Percentiles rank a stretch among this genome's conserved stretches.
These are phyloP conservation scores for Paratinospora sagittata DNA, from an alignment of 164 flowering plant species.

Conservation along the genomic window DNA sequence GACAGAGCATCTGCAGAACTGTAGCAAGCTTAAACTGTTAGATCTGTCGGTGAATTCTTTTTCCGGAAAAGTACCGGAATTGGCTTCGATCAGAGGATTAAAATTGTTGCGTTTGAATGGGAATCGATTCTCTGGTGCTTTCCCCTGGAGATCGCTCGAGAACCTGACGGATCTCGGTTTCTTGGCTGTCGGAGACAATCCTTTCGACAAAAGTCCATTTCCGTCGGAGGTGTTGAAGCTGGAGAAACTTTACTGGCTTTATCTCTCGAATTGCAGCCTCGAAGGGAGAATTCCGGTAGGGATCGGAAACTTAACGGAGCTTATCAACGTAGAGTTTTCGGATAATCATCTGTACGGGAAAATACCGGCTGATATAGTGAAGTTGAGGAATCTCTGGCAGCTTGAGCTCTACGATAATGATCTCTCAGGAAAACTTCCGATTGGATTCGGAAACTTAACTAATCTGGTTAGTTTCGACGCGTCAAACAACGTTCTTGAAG, in stretches of 20 bases:
- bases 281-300: conserved; percentile 51
- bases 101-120: conserved; percentile 33
- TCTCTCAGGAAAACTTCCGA: conserved; percentile 61
- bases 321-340: conserved; percentile 52
- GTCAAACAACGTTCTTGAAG: conserved; percentile 37
- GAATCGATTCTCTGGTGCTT: conserved; percentile 51
- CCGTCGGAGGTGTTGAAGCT: conserved; percentile 48
- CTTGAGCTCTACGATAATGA: conserved; percentile 59
- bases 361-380: conserved; percentile 55
- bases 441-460: conserved; percentile 53
- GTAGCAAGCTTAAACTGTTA: conserved; percentile 35
- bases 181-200: conserved; percentile 63
- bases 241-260: conserved; percentile 46
- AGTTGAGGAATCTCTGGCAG: conserved; percentile 60
- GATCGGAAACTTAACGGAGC: conserved; percentile 54
- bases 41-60: conserved; percentile 48
- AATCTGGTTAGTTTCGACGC: conserved; percentile 44
- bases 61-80: conserved; percentile 44
- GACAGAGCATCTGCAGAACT: conserved; percentile 31
- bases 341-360: conserved; percentile 44
- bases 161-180: conserved; percentile 30
- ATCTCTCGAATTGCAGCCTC: conserved; percentile 56
- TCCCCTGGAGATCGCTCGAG: conserved; percentile 53
- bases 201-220: conserved; percentile 36
- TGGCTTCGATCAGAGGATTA: conserved; percentile 33